These are phyloP conservation scores for Penicillium glabrum DNA, from an alignment of 2,329 filamentous ascomycete genomes.

Conservation along the genomic window DNA sequence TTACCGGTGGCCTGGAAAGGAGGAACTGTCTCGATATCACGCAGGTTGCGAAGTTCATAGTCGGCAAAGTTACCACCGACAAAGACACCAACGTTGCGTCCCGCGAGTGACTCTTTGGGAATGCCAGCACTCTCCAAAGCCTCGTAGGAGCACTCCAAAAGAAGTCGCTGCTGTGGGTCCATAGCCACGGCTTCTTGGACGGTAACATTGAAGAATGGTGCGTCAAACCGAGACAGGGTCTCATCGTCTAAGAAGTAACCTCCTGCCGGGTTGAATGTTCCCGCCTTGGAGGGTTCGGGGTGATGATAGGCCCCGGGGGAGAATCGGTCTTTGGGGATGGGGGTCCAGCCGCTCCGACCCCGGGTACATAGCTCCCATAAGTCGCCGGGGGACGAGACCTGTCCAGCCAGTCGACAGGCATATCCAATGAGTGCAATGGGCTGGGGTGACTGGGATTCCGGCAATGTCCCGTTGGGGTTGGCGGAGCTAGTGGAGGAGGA, in stretches of 20 bases:
- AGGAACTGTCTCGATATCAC: constrained; percentile 23
- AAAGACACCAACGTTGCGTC: constrained; percentile 24
- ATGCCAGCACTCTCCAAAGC: constrained; percentile 31
- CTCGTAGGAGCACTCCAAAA: constrained; percentile 26
- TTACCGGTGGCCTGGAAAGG: constrained; percentile 23
- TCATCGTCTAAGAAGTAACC: constrained; percentile 29
- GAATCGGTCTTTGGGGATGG: constrained; percentile 23
- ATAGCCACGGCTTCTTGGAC: constrained; percentile 25
- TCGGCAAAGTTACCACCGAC: constrained; percentile 23
- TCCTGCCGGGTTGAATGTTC: constrained; percentile 21
- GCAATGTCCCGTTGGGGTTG: constrained; percentile 6
- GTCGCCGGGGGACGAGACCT: constrained; percentile 21
- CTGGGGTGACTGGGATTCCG: constrained; percentile 3
- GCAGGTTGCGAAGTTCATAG: constrained; percentile 23
- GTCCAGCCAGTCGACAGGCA: constrained; percentile 26
- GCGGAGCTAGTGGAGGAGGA: constrained; percentile 10
- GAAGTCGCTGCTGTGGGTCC: constrained; percentile 27
- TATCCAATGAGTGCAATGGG: constrained; percentile 28
- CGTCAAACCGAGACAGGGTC: constrained; percentile 24
- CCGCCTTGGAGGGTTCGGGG: constrained; percentile 22
- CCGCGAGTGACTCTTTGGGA: constrained; percentile 25
- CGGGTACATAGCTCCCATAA: constrained; percentile 26
- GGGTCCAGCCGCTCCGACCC: constrained; percentile 21
- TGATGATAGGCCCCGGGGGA: constrained; percentile 21
- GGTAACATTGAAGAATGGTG: constrained; percentile 27